Base-by-base conservation (phyloP, 352 stramenopile species). In the Globisporangium canariense region DNA sequence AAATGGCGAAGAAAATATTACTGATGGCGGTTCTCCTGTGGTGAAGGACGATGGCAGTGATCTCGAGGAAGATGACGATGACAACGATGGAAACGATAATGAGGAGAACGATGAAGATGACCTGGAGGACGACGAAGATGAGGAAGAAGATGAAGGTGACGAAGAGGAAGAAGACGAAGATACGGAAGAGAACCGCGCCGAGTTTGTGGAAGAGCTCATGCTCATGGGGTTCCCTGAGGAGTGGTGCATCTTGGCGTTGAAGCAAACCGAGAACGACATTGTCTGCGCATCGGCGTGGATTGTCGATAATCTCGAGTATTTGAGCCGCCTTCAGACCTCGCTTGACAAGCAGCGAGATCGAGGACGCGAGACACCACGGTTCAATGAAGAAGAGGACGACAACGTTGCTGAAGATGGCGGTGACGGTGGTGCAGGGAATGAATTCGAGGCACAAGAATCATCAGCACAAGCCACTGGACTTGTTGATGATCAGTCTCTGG, bases 221-320 rank as follows among this genome's bases (percentile, higher is more conserved):
- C 75, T 97, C 8, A 97, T 98, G 85, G 92, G 92, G 0, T 98
- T 98, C 49, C 90, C 91, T 0, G 83, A 97, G 62, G 89, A 97
- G 60, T 98, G 92, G 92, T 98, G 92, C 36, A 68, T 94, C 0
- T 57, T 97, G 46, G 92, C 91, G 1, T 64, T 98, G 32, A 95
- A 97, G 25, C 87, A 98, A 52, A 97, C 90, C 0, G 82, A 90
- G 53, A 97, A 96, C 58, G 89, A 98, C 53, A 94, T 98, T 43
- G 82, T 97, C 1, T 75, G 76, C 49, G 92, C 92, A 0, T 97
- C 88, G 0, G 88, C 91, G 3, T 98, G 92, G 92, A 97, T 98
- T 55, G 91, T 98, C 1, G 92, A 98, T 57, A 97, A 98, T 60
- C 66, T 98, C 2, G 91, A 98, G 54, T 96, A 97, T 60, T 73